A percentile compares a stretch with the other conserved stretches of the same genome.
Evolutionary conservation across 2,329 filamentous ascomycete genomes (phyloP).

Genomic region (Claviceps fusiformis): DNA sequence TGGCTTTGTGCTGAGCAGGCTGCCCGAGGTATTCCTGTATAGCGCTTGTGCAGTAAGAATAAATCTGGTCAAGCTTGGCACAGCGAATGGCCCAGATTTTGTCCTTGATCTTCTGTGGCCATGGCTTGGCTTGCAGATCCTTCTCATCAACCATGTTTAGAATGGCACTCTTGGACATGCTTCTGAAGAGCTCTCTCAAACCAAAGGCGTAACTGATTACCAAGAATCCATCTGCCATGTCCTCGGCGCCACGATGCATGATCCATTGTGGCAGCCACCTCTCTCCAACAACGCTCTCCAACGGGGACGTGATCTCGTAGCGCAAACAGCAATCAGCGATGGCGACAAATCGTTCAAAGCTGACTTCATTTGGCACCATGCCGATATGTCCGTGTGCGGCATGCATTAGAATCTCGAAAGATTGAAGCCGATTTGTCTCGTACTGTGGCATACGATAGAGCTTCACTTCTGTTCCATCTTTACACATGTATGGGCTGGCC

Average conservation of each 20-base stretch:
- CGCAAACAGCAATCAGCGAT: conserved; percentile 36
- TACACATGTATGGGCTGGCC: conserved; percentile 23
- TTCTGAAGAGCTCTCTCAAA: conserved; percentile 31
- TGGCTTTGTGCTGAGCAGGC: conserved; percentile 11
- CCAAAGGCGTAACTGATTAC: conserved; percentile 41
- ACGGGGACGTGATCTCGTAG: conserved; percentile 37
- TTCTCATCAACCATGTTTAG: conserved; percentile 30
- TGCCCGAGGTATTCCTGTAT: conserved; percentile 32
- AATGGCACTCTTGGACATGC: conserved; percentile 35
- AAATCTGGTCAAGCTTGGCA: conserved; percentile 37
- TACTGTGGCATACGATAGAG: conserved; percentile 40
- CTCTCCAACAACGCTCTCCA: conserved; percentile 36
- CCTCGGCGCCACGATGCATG: conserved; percentile 28
- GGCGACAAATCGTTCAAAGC: conserved; percentile 36
- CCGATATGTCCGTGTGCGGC: conserved; percentile 37
- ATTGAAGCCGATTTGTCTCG: conserved; percentile 27
- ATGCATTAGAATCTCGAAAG: conserved; percentile 33
- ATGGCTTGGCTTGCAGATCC: conserved; percentile 28
- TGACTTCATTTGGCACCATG: conserved; percentile 30
- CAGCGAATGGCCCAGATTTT: conserved; percentile 34
- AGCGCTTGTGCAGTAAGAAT: conserved; percentile 28
- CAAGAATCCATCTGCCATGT: conserved; percentile 35
- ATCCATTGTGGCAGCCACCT: conserved; percentile 39
- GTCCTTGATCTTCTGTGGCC: conserved; percentile 33
- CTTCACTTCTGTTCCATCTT: conserved; percentile 29